Percentiles rank a stretch among this genome's conserved stretches.
Evolutionary conservation across 1,284 basidiomycete species (phyloP).

Genomic region (Heterobasidion irregulare): DNA sequence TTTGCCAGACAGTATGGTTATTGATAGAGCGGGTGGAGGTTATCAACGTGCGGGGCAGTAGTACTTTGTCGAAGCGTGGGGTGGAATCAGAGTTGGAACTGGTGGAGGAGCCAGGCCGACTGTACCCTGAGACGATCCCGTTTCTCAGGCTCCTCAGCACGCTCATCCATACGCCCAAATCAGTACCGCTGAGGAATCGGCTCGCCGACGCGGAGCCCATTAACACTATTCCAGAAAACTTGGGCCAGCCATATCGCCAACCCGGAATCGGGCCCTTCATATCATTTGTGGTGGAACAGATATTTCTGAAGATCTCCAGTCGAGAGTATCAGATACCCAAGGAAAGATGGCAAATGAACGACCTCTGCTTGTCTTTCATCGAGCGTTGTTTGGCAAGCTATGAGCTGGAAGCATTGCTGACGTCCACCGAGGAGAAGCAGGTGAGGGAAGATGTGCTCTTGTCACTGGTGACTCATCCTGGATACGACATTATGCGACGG

Average conservation of each 20-base stretch:
- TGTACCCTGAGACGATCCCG: conserved; percentile 84
- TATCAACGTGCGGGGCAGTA: conserved; percentile 55
- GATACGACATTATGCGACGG: conserved; percentile 80
- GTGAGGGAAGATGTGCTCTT: conserved; percentile 44
- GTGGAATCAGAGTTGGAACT: conserved; percentile 80
- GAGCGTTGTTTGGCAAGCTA: conserved; percentile 80
- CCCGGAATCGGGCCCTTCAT: conserved; percentile 77
- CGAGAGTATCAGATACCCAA: conserved; percentile 70
- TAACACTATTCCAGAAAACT: conserved; percentile 68
- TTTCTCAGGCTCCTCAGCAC: conserved; percentile 81
- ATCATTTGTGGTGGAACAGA: conserved; percentile 83
- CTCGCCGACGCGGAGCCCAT: conserved; percentile 52
- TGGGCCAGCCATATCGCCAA: conserved; percentile 68
- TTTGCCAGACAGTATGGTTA: conserved; percentile 77
- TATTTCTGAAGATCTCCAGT: conserved; percentile 64
- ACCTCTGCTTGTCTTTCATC: conserved; percentile 78
- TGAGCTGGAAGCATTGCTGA: conserved; percentile 62
- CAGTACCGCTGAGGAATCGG: conserved; percentile 49
- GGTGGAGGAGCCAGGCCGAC: conserved; percentile 69
- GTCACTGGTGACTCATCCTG: conserved; percentile 71
- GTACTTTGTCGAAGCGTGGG: conserved; percentile 47
- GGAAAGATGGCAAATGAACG: conserved; percentile 85
- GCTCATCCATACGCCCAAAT: conserved; percentile 73
- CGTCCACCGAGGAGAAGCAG: conserved; percentile 38
- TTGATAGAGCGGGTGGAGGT: conserved; percentile 80